These are phyloP conservation scores for Harrya chromipes DNA, from an alignment of 768 basidiomycete species.

Conservation along the genomic window DNA sequence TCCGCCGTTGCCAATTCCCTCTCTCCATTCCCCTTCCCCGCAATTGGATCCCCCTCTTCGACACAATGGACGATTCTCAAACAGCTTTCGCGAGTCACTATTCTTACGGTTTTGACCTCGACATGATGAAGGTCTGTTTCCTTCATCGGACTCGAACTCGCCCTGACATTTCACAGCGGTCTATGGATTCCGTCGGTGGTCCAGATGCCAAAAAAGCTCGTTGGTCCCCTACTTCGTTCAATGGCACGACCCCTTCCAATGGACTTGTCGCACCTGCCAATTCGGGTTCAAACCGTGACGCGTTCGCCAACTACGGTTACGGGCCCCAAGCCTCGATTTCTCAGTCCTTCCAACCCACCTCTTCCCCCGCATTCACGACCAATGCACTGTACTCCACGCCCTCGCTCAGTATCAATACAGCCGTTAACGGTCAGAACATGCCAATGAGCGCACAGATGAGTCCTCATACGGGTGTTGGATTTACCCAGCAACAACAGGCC, in stretches of 20 bases:
- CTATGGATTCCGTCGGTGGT: constrained; percentile 79
- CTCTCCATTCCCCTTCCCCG: constrained; percentile 38
- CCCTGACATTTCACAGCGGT: constrained; percentile 50
- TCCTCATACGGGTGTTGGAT: constrained; percentile 59
- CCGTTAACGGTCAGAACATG: constrained; percentile 41
- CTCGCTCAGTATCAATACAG: constrained; percentile 64
- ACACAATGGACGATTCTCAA: constrained; percentile 71
- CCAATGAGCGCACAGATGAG: constrained; percentile 60
- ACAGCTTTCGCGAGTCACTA: constrained; percentile 68
- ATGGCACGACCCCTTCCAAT: constrained; percentile 32
- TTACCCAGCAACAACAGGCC: constrained; percentile 42
- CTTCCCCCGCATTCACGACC: constrained; percentile 47
- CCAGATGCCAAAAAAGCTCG: constrained; percentile 89
- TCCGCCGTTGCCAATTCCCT: constrained; percentile 49
- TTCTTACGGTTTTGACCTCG: constrained; percentile 77
- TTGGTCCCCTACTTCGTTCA: constrained; percentile 71
- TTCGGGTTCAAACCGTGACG: constrained; percentile 51
- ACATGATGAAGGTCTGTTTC: constrained; percentile 82
- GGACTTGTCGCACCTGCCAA: constrained; percentile 37
- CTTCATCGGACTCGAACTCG: neutral
- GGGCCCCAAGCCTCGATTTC: constrained; percentile 67
- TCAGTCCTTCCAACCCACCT: constrained; percentile 48
- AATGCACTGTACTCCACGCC: constrained; percentile 74
- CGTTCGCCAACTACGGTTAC: constrained; percentile 86
- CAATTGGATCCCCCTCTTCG: constrained; percentile 22